Evolutionary conservation across 371 early-diverging fungal genomes (phyloP).

Genomic region (Mucor saturninus): DNA sequence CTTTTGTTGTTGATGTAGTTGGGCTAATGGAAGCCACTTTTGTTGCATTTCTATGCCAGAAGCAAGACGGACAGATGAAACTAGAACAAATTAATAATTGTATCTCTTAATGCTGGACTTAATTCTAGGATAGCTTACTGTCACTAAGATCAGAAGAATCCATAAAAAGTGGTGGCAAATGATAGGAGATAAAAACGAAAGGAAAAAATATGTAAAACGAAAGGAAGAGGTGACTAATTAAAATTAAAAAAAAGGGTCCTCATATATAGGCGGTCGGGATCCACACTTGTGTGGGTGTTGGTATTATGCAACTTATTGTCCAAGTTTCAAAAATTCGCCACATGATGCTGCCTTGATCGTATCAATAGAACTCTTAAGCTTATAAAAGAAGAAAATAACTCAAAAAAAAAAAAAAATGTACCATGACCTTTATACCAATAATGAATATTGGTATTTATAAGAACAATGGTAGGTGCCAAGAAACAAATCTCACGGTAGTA

Average conservation of each 20-base stretch:
- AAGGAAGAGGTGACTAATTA: background rate
- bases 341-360: constrained; percentile 11
- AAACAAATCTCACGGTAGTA: no score
- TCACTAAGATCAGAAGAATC: constrained; percentile 6
- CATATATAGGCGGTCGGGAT: constrained; percentile 18
- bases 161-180: background rate
- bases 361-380: no score
- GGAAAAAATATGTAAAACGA: background rate
- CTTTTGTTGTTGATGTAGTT: constrained; percentile 4
- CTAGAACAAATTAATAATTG: constrained; percentile 5
- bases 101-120: background rate
- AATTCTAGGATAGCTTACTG: background rate
- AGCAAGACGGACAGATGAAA: constrained; percentile 27
- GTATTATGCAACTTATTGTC: constrained; percentile 18
- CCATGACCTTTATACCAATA: no score
- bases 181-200: background rate
- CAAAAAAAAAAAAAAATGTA: background rate
- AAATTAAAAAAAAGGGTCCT: background rate
- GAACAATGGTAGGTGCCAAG: no score
- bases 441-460: no score
- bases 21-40: constrained; percentile 17
- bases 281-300: constrained; percentile 1
- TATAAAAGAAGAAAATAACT: background rate
- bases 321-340: constrained; percentile 22
- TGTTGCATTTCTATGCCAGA: constrained; percentile 33